These are phyloP conservation scores for Candida smagusa DNA, from an alignment of 1,139 yeast genomes.

Conservation along the genomic window DNA sequence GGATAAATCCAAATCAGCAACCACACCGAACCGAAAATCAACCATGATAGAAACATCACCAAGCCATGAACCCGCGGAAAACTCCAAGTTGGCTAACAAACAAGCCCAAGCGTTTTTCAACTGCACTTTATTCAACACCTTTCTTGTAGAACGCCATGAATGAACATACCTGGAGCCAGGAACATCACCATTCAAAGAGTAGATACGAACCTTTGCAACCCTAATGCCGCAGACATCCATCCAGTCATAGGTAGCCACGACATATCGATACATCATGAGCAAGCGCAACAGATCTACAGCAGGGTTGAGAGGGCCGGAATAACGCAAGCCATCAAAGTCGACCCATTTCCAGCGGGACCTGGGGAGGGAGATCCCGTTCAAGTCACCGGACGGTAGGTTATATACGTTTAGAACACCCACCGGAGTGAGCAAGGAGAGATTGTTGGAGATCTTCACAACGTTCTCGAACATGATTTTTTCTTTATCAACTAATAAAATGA, in stretches of 20 bases:
- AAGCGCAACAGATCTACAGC: slow-evolving; percentile 35
- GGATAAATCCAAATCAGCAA: neutral
- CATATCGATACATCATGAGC: slow-evolving; percentile 34
- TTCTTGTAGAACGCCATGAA: slow-evolving; percentile 24
- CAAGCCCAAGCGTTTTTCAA: slow-evolving; percentile 29
- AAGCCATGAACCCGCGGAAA: slow-evolving; percentile 20
- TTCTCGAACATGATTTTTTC: neutral
- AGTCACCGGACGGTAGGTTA: slow-evolving; percentile 31
- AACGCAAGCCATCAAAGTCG: slow-evolving; percentile 29
- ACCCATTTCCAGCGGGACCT: slow-evolving; percentile 50
- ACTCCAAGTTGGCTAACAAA: slow-evolving; percentile 38
- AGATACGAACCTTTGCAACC: slow-evolving; percentile 42
- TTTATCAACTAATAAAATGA: neutral
- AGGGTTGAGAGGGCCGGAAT: slow-evolving; percentile 13
- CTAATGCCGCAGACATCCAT: slow-evolving; percentile 7
- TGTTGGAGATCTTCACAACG: slow-evolving; percentile 32
- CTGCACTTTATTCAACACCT: slow-evolving; percentile 20
- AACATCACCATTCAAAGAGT: slow-evolving; percentile 47
- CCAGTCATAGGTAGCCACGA: slow-evolving; percentile 44
- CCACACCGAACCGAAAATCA: neutral
- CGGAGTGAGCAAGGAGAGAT: slow-evolving; percentile 35
- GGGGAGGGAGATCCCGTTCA: neutral
- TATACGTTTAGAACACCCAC: slow-evolving; percentile 47
- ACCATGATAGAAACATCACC: neutral
- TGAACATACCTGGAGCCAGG: slow-evolving; percentile 30